Base-by-base conservation (phyloP, 257 asterid genomes). In the Knoxia roxburghii region DNA sequence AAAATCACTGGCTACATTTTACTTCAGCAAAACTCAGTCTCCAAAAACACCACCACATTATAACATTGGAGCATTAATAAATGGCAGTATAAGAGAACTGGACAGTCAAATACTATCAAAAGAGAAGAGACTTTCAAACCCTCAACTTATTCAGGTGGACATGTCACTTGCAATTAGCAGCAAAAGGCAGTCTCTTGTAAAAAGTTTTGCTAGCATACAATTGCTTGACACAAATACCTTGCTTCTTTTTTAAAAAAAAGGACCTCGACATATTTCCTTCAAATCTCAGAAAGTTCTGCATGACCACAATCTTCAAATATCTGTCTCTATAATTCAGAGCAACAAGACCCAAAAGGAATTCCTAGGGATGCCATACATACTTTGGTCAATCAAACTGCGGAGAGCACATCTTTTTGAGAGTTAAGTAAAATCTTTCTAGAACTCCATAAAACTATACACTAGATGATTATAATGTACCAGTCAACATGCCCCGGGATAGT, bases 111-210 rank as follows among this genome's bases (percentile, higher is more conserved):
- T 29, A 10, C 13, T 30, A 56, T 1, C 7, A 26, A 45, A n/a
- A 43, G 20, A 29, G 7, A 7, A 68, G 57, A 41, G 20, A 58
- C 6, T 67, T 29, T 13, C 48, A 5, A 57, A 48, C 4, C 56
- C 20, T 68, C 65, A 45, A 67, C 40, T 62, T 23, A 29, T 64
- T 68, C 5, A 55, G n/a, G 35, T 55, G 54, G 32, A 56, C 57
- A 30, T 51, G 17, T 41, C 54, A 17, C 30, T 41, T 13, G 17
- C 49, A 40, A 23, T 3, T 41, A 20, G 15, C 17, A 18, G 29
- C 56, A 64, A 43, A 48, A 45, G 29, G 6, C 2, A 39, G 48
- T 37, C 54, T 53, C 61, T 55, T 55, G 1, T 55, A 27, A 23
- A 43, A 52, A 32, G 61, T n/a, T 30, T n/a, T 35, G 9, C 46